These are phyloP conservation scores for Colletotrichum zoysiae DNA, from an alignment of 2,329 filamentous ascomycete species.

Conservation along the genomic window DNA sequence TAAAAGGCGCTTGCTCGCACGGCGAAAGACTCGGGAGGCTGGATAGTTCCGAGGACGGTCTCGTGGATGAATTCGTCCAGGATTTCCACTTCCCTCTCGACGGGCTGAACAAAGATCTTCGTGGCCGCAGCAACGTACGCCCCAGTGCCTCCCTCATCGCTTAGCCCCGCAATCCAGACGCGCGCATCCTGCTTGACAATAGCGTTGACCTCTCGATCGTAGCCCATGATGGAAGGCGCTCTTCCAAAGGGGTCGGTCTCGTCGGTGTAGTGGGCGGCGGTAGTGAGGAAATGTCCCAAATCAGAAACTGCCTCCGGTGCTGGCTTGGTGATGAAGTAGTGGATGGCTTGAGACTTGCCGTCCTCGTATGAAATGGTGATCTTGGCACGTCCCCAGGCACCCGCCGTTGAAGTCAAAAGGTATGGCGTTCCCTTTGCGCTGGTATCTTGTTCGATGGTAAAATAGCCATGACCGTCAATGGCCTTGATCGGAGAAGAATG, in stretches of 20 bases:
- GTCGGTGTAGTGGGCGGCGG: conserved; percentile 64
- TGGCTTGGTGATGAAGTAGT: conserved; percentile 67
- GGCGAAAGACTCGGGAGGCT: conserved; percentile 55
- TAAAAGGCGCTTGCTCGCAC: conserved; percentile 67
- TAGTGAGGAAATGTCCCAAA: conserved; percentile 66
- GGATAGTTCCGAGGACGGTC: conserved; percentile 63
- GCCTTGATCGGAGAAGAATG: conserved; percentile 54
- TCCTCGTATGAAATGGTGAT: conserved; percentile 63
- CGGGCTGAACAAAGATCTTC: conserved; percentile 66
- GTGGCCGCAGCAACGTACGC: conserved; percentile 67
- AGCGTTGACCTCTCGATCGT: conserved; percentile 62
- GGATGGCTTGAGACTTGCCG: conserved; percentile 63
- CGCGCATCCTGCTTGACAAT: conserved; percentile 62
- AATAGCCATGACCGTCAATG: conserved; percentile 54
- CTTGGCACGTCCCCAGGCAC: conserved; percentile 63
- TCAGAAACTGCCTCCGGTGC: conserved; percentile 58
- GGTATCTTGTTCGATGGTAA: conserved; percentile 44
- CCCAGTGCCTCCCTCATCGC: conserved; percentile 70
- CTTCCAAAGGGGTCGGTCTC: conserved; percentile 66
- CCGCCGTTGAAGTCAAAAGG: conserved; percentile 56
- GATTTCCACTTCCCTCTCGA: conserved; percentile 61
- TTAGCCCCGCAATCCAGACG: conserved; percentile 71
- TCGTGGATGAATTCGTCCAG: conserved; percentile 67
- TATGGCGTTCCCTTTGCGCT: conserved; percentile 48
- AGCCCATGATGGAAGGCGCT: conserved; percentile 67